These are phyloP conservation scores for Inonotus obliquus DNA, from an alignment of 1,284 basidiomycete genomes.

Conservation along the genomic window DNA sequence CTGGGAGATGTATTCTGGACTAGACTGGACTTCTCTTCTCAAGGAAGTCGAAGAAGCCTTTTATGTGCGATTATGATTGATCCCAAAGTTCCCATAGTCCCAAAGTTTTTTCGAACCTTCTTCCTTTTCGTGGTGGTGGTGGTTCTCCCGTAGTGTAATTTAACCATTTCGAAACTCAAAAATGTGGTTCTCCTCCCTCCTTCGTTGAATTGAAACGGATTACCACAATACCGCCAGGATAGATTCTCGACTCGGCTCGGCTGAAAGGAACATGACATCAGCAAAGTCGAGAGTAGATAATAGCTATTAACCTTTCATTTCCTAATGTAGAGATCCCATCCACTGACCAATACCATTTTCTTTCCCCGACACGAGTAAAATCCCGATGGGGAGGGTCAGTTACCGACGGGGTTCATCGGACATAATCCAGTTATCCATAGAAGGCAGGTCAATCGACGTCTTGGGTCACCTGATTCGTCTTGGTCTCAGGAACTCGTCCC, in stretches of 20 bases:
- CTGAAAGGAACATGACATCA: too few relatives aligned
- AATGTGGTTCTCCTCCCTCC: too few relatives aligned
- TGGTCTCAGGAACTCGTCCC: neutral
- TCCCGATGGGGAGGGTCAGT: neutral
- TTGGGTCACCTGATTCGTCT: neutral
- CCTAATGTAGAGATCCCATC: neutral
- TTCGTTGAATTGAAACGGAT: too few relatives aligned
- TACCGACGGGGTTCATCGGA: neutral
- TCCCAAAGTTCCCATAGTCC: neutral
- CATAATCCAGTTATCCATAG: neutral
- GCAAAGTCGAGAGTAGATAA: too few relatives aligned
- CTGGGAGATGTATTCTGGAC: neutral
- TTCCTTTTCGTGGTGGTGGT: too few relatives aligned
- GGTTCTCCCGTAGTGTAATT: too few relatives aligned
- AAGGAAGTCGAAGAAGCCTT: neutral
- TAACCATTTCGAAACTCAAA: too few relatives aligned
- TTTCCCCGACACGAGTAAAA: neutral
- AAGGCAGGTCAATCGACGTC: too few relatives aligned
- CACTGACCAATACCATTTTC: neutral
- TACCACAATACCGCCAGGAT: too few relatives aligned
- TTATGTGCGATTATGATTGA: neutral
- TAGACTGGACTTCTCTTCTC: neutral
- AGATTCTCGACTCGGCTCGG: too few relatives aligned
- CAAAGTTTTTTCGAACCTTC: too few relatives aligned
- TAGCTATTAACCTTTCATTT: neutral